Evolutionary conservation across 2,329 filamentous ascomycete species (phyloP).

Genomic region (Arthrobotrys sphaeroides): DNA sequence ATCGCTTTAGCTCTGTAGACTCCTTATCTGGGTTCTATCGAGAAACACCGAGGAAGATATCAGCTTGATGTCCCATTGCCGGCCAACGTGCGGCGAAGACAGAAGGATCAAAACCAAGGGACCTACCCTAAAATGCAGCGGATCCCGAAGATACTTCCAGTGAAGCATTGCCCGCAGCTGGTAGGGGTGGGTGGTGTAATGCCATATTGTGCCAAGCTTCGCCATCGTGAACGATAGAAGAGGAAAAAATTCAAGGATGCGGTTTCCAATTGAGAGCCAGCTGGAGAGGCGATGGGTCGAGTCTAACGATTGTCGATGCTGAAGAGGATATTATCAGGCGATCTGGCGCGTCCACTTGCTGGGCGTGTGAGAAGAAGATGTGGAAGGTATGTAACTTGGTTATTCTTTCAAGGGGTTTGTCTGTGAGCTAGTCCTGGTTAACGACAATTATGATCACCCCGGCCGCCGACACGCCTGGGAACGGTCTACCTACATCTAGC

Average conservation of each 20-base stretch:
- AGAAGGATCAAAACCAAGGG: too few relatives aligned
- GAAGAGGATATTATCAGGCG: background rate
- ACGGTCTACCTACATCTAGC: too few relatives aligned
- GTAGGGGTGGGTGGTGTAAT: conserved; percentile 77
- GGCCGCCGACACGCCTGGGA: background rate
- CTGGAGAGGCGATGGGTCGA: background rate
- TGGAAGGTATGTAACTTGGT: background rate
- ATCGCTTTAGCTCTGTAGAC: conserved; percentile 76
- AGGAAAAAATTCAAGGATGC: background rate
- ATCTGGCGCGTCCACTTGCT: background rate
- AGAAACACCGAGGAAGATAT: background rate
- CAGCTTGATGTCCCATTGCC: background rate
- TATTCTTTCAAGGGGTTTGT: background rate
- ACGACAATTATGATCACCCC: background rate
- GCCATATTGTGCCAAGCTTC: conserved; percentile 46
- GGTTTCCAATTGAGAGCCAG: background rate
- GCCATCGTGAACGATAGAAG: conserved; percentile 23
- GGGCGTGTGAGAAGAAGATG: background rate
- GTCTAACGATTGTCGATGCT: background rate
- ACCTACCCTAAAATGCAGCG: conserved; percentile 27
- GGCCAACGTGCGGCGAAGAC: background rate
- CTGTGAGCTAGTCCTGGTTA: background rate
- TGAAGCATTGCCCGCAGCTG: conserved; percentile 85
- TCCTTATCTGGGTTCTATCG: conserved; percentile 74
- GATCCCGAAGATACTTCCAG: conserved; percentile 70